Evolutionary conservation across 2,329 filamentous ascomycete species (phyloP).

Genomic region (Mycogone perniciosa): DNA sequence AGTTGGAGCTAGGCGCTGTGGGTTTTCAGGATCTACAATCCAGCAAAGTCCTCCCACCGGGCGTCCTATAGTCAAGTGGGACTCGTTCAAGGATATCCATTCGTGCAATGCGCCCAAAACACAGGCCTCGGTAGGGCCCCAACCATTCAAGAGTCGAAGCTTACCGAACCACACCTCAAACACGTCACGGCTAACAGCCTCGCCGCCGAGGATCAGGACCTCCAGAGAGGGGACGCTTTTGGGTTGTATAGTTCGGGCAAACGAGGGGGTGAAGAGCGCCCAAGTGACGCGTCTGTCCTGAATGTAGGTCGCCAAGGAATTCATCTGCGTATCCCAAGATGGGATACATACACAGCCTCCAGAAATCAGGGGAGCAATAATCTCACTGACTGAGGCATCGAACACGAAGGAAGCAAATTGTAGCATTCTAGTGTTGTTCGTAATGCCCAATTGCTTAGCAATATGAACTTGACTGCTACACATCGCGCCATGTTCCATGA

Average conservation of each 20-base stretch:
- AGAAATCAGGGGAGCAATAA: background rate
- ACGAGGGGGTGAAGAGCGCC: background rate
- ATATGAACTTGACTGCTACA: background rate
- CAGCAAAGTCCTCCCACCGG: background rate
- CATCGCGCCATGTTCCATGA: slow-evolving; percentile 2
- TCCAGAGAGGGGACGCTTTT: background rate
- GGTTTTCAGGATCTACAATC: background rate
- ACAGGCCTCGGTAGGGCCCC: slow-evolving; percentile 9
- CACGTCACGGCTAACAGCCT: slow-evolving; percentile 1
- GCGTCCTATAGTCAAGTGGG: slow-evolving; percentile 1
- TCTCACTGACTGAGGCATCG: background rate
- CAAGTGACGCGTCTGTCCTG: background rate
- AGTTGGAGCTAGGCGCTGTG: background rate
- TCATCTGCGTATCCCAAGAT: background rate
- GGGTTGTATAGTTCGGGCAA: background rate
- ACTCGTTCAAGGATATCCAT: background rate
- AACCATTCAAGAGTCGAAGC: slow-evolving; percentile 12
- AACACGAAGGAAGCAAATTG: background rate
- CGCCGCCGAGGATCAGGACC: slow-evolving; percentile 6
- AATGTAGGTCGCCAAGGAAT: background rate
- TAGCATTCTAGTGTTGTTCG: background rate
- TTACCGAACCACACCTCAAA: slow-evolving; percentile 5
- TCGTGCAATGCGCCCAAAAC: slow-evolving; percentile 1
- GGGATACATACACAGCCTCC: background rate
- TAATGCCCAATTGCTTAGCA: background rate